Evolutionary conservation across 805 yeast genomes (phyloP).

Genomic region (Wickerhamomyces kurtzmanii): DNA sequence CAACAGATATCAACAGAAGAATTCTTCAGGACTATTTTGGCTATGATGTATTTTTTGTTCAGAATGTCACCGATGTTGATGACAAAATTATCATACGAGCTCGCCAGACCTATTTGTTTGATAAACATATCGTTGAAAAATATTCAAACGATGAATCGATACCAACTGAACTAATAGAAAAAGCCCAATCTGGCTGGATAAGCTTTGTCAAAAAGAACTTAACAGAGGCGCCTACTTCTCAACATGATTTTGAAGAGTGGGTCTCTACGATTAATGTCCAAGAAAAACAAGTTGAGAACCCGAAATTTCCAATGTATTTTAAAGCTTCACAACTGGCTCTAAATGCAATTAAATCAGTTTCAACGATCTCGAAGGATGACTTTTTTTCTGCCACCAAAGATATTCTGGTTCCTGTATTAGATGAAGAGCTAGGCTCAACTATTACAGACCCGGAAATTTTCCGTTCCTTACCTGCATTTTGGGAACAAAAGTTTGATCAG

Average conservation of each 20-base stretch:
- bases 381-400: slow-evolving; percentile 55
- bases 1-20: slow-evolving; percentile 88
- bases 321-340: slow-evolving; percentile 50
- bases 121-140: slow-evolving; percentile 36
- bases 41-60: slow-evolving; percentile 79
- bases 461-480: slow-evolving; percentile 70
- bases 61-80: slow-evolving; percentile 97
- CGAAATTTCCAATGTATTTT: slow-evolving; percentile 83
- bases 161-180: slow-evolving; percentile 24
- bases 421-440: slow-evolving; percentile 58
- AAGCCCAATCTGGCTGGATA: slow-evolving; percentile 33
- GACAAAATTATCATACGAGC: slow-evolving; percentile 95
- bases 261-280: slow-evolving; percentile 34
- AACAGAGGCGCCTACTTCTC: slow-evolving; percentile 26
- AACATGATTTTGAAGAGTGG: slow-evolving; percentile 42
- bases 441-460: slow-evolving; percentile 83
- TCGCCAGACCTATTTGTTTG: slow-evolving; percentile 77
- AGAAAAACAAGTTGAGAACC: slow-evolving; percentile 43
- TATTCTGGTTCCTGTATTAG: slow-evolving; percentile 65
- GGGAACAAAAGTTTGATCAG: slow-evolving; percentile 78
- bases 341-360: slow-evolving; percentile 27
- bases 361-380: slow-evolving; percentile 17
- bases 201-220: slow-evolving; percentile 46
- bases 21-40: slow-evolving; percentile 87
- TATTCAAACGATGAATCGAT: slow-evolving; percentile 15